Evolutionary conservation across 495 filamentous ascomycete genomes (phyloP).

Genomic region (Penicillium verhagenii): DNA sequence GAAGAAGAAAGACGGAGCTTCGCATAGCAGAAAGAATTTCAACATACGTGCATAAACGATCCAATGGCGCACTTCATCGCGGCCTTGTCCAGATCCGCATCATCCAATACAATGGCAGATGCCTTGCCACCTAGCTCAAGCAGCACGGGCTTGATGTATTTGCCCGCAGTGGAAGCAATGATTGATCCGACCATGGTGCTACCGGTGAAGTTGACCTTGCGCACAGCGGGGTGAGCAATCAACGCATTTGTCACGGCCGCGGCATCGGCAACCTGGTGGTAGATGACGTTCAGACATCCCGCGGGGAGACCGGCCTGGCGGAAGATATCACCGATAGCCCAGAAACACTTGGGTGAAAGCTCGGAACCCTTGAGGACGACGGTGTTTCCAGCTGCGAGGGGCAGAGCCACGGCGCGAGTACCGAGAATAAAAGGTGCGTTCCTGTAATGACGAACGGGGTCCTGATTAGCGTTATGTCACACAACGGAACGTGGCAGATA

Average conservation of each 20-base stretch:
- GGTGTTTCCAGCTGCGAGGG: constrained; percentile 82
- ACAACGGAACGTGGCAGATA: background rate
- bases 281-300: constrained; percentile 57
- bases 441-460: constrained; percentile 33
- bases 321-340: constrained; percentile 66
- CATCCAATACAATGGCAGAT: constrained; percentile 56
- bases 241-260: constrained; percentile 54
- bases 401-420: constrained; percentile 64
- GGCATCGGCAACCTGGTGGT: constrained; percentile 52
- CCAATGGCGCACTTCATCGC: constrained; percentile 51
- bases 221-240: constrained; percentile 55
- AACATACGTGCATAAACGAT: constrained; percentile 52
- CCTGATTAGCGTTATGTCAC: constrained; percentile 9
- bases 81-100: constrained; percentile 57
- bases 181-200: constrained; percentile 56
- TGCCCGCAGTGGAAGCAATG: constrained; percentile 54
- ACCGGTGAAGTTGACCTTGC: constrained; percentile 65
- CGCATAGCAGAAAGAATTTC: background rate
- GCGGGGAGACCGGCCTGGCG: constrained; percentile 69
- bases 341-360: constrained; percentile 71
- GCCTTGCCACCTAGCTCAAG: constrained; percentile 65
- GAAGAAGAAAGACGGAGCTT: too few species aligned
- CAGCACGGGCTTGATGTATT: constrained; percentile 57
- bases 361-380: constrained; percentile 77
- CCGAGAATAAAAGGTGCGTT: constrained; percentile 65